phyloP scores from a whole-genome alignment of 768 basidiomycete genomes.

The Mycena pura region DNA sequence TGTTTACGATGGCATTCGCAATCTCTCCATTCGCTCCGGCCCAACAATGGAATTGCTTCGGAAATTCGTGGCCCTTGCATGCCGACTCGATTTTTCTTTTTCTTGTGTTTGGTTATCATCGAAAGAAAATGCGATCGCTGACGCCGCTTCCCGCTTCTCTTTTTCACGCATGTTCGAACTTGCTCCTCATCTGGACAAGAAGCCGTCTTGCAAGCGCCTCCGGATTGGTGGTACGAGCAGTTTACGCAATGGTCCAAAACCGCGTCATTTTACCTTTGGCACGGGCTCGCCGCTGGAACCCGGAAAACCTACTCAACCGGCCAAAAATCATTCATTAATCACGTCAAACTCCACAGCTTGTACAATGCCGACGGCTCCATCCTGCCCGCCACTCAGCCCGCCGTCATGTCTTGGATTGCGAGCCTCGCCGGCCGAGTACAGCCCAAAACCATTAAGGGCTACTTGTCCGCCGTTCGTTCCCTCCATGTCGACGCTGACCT shows the following conservation, averaged over 20 bases:
- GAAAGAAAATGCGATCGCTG: too few relatives aligned
- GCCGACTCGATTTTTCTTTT: too few relatives aligned
- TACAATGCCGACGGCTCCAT: background rate
- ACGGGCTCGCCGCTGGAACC: conserved; percentile 37
- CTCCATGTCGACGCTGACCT: conserved; percentile 32
- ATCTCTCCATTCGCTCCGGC: background rate
- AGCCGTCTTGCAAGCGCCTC: conserved; percentile 24
- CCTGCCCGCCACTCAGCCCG: conserved; percentile 17
- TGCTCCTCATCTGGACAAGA: conserved; percentile 26
- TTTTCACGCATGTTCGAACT: too few relatives aligned
- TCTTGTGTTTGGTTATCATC: too few relatives aligned
- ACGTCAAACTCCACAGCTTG: conserved; percentile 25
- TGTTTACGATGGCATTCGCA: background rate
- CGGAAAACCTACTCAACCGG: conserved; percentile 36
- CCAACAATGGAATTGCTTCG: conserved; percentile 22
- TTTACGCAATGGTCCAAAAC: background rate
- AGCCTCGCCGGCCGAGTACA: too few relatives aligned
- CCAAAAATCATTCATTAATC: conserved; percentile 37
- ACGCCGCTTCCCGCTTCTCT: too few relatives aligned
- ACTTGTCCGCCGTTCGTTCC: conserved; percentile 27
- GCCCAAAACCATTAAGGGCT: too few relatives aligned
- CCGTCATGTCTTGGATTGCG: conserved; percentile 31
- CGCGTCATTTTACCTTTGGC: too few relatives aligned
- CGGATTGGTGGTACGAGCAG: conserved; percentile 29
- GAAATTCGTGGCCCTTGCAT: too few relatives aligned